Evolutionary conservation across 2,329 filamentous ascomycete genomes (phyloP), one percentile per base, ranked within the genome.

Genomic region (Colletotrichum spaethianum): DNA sequence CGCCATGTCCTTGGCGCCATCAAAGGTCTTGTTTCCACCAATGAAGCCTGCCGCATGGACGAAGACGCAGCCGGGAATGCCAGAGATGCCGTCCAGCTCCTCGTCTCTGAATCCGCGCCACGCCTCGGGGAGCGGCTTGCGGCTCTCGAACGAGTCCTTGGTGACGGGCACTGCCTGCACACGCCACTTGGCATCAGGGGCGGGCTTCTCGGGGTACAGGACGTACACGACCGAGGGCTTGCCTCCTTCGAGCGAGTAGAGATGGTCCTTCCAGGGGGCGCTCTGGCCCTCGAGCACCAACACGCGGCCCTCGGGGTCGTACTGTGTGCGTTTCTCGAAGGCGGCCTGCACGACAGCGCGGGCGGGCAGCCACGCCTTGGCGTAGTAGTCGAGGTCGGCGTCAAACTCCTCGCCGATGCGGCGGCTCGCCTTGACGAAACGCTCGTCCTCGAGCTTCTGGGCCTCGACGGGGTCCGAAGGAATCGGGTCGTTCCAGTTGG

Each of bases 31-130:
- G 83, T 98, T 97, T 2, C 96, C 96, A 23, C 96, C 96, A 79
- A 98, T 98, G 84, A 99, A 99, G 36, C 96, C 96, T 64, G 93
- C 92, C 4, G 95, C 95, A 81, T 99, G 96, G 38, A 98, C 93
- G 81, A 99, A 99, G 36, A 99, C 92, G 74, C 94, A 92, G 8
- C 95, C 94, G 6, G 86, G 85, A 36, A 94, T 86, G 44, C 92
- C 91, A 31, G 89, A 85, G 20, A 95, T 87, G 76, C 89, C 88
- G 81, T 96, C 94, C 64, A 99, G 86, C 82, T 95, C 91, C 76
- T 93, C 92, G 79, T 98, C 96, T 50, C 96, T 89, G 75, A 97
- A 92, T 9, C 96, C 96, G 78, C 96, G 92, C 96, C 96, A 99
- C 23, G 91, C 89, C 83, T 97, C 94, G 5, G 96, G 96, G 75